Conservation (phyloP, 1,139 yeast species). For the Lodderomyces beijingensis region DNA sequence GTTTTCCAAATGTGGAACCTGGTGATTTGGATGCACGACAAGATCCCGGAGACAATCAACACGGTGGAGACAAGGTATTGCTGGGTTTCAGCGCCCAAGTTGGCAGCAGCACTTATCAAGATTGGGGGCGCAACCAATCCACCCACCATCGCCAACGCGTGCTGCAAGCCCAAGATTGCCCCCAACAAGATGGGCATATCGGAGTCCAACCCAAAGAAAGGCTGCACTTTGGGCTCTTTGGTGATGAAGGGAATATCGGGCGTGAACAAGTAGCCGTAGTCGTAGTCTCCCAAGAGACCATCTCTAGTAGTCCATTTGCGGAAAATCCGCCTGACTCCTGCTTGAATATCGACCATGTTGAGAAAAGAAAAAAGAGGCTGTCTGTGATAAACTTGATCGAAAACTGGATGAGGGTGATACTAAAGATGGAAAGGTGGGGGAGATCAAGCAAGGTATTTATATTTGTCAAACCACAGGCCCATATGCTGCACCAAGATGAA, state of each 20-base stretch:
- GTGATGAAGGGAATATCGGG: slow-evolving; percentile 70
- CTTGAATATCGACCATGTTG: slow-evolving; percentile 11
- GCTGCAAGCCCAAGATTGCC: slow-evolving; percentile 76
- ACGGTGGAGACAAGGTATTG: slow-evolving; percentile 78
- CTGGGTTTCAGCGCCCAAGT: slow-evolving; percentile 44
- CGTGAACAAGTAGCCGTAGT: slow-evolving; percentile 69
- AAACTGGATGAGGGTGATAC: too few species aligned
- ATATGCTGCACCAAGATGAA: too few species aligned
- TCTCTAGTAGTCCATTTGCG: slow-evolving; percentile 62
- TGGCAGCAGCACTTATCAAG: slow-evolving; percentile 58
- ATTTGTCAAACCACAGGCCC: too few species aligned
- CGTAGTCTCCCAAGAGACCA: slow-evolving; percentile 79
- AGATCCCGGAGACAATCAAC: slow-evolving; percentile 68
- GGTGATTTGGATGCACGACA: slow-evolving; percentile 74
- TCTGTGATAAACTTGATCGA: too few species aligned
- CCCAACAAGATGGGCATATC: slow-evolving; percentile 79
- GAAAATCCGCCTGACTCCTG: slow-evolving; percentile 19
- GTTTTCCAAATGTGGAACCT: slow-evolving; percentile 72
- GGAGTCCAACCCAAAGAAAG: slow-evolving; percentile 69
- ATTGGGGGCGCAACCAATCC: slow-evolving; percentile 91
- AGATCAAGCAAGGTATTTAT: too few species aligned
- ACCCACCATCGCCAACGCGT: slow-evolving; percentile 84
- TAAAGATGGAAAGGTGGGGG: too few species aligned
- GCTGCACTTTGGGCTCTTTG: slow-evolving; percentile 45
- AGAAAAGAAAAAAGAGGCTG: background rate